Evolutionary conservation across 2,329 filamentous ascomycete genomes (phyloP), one percentile per base, ranked within the genome.

Genomic region (Pseudogymnoascus sp.): DNA sequence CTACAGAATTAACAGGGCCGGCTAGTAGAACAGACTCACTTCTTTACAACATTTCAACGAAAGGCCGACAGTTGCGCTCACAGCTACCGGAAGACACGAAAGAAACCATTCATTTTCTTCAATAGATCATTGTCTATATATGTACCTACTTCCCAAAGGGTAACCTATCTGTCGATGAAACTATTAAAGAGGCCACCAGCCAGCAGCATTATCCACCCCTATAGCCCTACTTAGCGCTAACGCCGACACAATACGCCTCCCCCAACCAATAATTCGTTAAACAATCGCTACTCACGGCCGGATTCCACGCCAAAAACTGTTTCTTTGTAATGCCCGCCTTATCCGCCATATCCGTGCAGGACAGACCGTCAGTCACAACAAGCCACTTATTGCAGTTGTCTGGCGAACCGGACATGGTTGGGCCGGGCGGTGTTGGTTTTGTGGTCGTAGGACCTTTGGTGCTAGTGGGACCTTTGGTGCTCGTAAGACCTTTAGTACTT

Each of bases 221-320:
- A 22, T 33, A 57, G 43, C 25, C 43, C 47, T 57, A 57, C 30
- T 57, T 16, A 22, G 35, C 57, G 41, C 33, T 28, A 54, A 60
- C 39, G 8, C 37, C 59, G 20, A 60, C 59, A 54, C 59, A 59
- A 59, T 59, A 59, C 33, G 57, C 57, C 57, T 59, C 57, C 18
- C 37, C 59, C 9, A 50, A 35, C 39, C 39, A 60, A 50, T 38
- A 54, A 50, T 36, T 36, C 30, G 33, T 41, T 18, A 58, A 12
- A 30, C 50, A 57, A 28, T 57, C 47, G 47, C 22, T 59, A 6
- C 66, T 63, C 16, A 70, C 64, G 14, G 65, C 64, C 12, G 71
- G 70, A 63, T 74, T 71, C 71, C 71, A 71, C 58, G 61, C 43
- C 22, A 67, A 50, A 8, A 63, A 63, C 9, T 71, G 60, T 11